Evolutionary conservation across 2,329 filamentous ascomycete genomes (phyloP).

Genomic region (Pseudogymnoascus sp.): DNA sequence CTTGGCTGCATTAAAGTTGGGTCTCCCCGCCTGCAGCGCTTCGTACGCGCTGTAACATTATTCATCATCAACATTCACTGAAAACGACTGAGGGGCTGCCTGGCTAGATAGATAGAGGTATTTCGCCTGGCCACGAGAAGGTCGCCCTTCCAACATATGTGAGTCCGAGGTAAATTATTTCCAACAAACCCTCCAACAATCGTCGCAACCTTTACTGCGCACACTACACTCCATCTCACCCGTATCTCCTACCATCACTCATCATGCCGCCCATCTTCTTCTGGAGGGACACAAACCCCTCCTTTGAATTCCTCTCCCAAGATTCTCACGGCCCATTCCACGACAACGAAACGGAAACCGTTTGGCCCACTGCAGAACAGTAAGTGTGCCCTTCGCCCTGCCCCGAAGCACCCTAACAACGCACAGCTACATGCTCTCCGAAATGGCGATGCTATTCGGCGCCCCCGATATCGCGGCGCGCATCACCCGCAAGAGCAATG

Average conservation of each 20-base stretch:
- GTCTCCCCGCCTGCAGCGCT: background rate
- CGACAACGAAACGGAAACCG: conserved; percentile 26
- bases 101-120: background rate
- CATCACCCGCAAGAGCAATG: conserved; percentile 42
- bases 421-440: conserved; percentile 48
- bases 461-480: conserved; percentile 37
- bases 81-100: background rate
- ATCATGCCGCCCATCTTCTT: conserved; percentile 32
- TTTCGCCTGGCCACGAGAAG: background rate
- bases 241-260: background rate
- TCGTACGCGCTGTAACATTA: background rate
- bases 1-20: background rate
- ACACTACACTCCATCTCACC: background rate
- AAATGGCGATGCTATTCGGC: conserved; percentile 44
- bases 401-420: background rate
- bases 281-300: conserved; percentile 40
- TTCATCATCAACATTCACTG: background rate
- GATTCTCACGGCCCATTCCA: conserved; percentile 51
- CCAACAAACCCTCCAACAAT: background rate
- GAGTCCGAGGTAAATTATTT: conserved; percentile 1
- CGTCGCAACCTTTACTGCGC: background rate
- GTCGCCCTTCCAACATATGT: background rate
- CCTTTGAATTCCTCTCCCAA: conserved; percentile 53
- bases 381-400: conserved; percentile 23
- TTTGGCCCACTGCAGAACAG: conserved; percentile 48